phyloP scores from a whole-genome alignment of 1,284 basidiomycete genomes.

The Rhizopogon hawkerae region DNA sequence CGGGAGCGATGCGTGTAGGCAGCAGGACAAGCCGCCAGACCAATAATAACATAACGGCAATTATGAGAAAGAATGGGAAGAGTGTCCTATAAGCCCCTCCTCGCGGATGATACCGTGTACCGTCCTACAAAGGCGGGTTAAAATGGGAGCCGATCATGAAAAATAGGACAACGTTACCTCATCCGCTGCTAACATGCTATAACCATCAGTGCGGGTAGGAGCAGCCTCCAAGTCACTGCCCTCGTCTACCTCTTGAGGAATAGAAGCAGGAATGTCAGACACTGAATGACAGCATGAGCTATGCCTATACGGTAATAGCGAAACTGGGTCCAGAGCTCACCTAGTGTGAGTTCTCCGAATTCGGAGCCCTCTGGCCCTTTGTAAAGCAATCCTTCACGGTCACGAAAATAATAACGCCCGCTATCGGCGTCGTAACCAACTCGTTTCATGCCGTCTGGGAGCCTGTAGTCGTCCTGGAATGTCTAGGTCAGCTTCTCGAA shows the following conservation, averaged over 20 bases:
- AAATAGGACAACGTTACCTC: slow-evolving; percentile 34
- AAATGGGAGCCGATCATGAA: slow-evolving; percentile 6
- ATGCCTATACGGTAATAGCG: too few relatives aligned
- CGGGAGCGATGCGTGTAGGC: slow-evolving; percentile 29
- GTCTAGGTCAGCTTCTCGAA: neutral
- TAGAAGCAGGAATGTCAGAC: slow-evolving; percentile 13
- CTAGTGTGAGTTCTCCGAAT: slow-evolving; percentile 46
- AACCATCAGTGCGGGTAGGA: slow-evolving; percentile 43
- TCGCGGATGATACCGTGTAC: slow-evolving; percentile 26
- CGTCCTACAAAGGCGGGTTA: slow-evolving; percentile 25
- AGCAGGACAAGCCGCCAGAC: slow-evolving; percentile 53
- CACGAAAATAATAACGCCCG: slow-evolving; percentile 47
- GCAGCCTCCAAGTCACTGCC: slow-evolving; percentile 50
- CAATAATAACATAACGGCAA: slow-evolving; percentile 56
- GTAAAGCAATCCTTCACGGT: slow-evolving; percentile 40
- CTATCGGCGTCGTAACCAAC: slow-evolving; percentile 57
- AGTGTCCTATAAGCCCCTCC: slow-evolving; percentile 49
- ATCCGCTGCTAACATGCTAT: slow-evolving; percentile 44
- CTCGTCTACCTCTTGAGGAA: slow-evolving; percentile 18
- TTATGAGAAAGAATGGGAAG: slow-evolving; percentile 67
- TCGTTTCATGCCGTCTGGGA: slow-evolving; percentile 54
- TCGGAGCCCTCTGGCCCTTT: slow-evolving; percentile 43
- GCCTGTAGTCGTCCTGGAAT: slow-evolving; percentile 46
- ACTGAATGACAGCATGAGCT: slow-evolving; percentile 14
- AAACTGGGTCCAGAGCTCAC: slow-evolving; percentile 22